Evolutionary conservation across 2,329 filamentous ascomycete genomes (phyloP).

Genomic region (Alternaria sp.): DNA sequence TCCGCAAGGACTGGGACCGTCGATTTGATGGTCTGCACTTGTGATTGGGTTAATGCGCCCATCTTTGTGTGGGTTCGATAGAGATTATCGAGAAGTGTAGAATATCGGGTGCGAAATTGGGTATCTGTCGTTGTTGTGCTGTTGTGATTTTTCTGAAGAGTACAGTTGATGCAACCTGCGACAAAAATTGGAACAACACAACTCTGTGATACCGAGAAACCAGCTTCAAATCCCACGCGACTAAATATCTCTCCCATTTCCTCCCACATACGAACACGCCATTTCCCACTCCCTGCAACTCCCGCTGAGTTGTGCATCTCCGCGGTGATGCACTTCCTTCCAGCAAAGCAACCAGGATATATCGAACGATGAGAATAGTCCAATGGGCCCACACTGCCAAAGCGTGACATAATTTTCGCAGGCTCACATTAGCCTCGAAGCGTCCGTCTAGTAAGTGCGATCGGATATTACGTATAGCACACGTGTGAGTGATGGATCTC

Average conservation of each 20-base stretch:
- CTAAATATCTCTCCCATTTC: not conserved
- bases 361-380: not conserved
- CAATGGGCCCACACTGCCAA: not conserved
- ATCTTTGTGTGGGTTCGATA: slow-evolving; percentile 13
- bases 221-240: not conserved
- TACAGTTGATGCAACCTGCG: too few species aligned
- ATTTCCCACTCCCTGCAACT: slow-evolving; percentile 3
- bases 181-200: too few species aligned
- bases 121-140: not conserved
- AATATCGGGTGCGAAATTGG: not conserved
- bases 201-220: fast-evolving
- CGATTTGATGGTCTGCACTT: slow-evolving; percentile 70
- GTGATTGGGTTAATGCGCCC: slow-evolving; percentile 62
- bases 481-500: not conserved
- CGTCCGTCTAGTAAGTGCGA: not conserved
- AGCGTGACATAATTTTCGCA: not conserved
- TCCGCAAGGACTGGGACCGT: slow-evolving; percentile 73
- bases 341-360: not conserved
- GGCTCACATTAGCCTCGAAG: fast-evolving
- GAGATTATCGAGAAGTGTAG: not conserved
- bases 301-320: slow-evolving; percentile 7
- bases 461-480: not conserved
- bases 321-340: slow-evolving; percentile 3
- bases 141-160: not conserved
- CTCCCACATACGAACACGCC: not conserved